These are phyloP conservation scores for Kalmusia sp. DNA, from an alignment of 2,329 filamentous ascomycete genomes.

Conservation along the genomic window DNA sequence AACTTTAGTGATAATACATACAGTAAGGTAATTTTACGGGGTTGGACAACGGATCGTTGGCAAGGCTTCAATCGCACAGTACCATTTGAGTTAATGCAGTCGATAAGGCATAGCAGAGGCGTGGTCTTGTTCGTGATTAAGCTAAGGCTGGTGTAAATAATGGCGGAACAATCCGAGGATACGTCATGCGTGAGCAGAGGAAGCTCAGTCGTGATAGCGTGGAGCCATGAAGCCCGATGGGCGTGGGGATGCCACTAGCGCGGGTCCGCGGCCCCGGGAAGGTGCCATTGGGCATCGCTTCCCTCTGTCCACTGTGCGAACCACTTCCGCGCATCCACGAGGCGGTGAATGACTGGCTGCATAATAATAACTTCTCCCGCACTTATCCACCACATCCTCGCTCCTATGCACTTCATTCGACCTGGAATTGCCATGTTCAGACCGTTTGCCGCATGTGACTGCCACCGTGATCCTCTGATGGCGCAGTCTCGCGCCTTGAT, in stretches of 20 bases:
- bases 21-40: too few relatives aligned
- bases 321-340: slow-evolving; percentile 26
- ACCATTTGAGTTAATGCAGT: too few relatives aligned
- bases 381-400: slow-evolving; percentile 14
- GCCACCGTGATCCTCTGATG: slow-evolving; percentile 11
- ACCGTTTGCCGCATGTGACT: slow-evolving; percentile 10
- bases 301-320: slow-evolving; percentile 20
- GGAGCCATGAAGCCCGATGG: background rate
- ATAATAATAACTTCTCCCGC: slow-evolving; percentile 5
- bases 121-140: too few relatives aligned
- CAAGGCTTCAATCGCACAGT: too few relatives aligned
- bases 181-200: background rate
- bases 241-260: background rate
- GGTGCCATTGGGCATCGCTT: slow-evolving; percentile 8
- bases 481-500: slow-evolving; percentile 26
- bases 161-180: slow-evolving; percentile 14
- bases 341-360: slow-evolving; percentile 39
- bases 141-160: too few relatives aligned
- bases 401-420: slow-evolving; percentile 20
- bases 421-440: slow-evolving; percentile 31
- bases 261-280: slow-evolving; percentile 5
- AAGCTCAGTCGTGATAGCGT: background rate
- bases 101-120: too few relatives aligned
- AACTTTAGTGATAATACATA: too few relatives aligned
- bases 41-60: too few relatives aligned